These are phyloP conservation scores for Boletus sp. DNA, from an alignment of 1,284 basidiomycete genomes.

Conservation along the genomic window DNA sequence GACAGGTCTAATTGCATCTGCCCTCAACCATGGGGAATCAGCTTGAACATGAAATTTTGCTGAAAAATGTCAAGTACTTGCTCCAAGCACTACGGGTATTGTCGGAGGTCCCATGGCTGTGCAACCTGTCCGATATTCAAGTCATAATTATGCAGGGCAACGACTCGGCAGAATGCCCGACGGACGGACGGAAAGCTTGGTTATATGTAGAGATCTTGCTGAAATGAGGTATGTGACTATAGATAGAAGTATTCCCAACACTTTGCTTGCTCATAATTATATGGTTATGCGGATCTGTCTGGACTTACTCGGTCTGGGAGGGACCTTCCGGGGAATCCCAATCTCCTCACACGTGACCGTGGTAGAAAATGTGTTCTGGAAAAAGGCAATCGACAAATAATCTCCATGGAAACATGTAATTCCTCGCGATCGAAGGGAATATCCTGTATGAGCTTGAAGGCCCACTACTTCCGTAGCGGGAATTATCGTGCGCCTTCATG, in stretches of 20 bases:
- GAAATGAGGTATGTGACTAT: neutral
- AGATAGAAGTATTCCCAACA: neutral
- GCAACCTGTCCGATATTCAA: neutral
- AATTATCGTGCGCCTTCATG: constrained; percentile 2
- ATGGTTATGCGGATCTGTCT: neutral
- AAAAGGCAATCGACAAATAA: neutral
- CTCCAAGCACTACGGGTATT: neutral
- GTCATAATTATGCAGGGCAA: neutral
- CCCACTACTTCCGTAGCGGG: neutral
- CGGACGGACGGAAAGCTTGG: neutral
- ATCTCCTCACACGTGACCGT: neutral
- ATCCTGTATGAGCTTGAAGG: neutral
- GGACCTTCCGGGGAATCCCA: neutral
- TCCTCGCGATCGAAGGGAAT: neutral
- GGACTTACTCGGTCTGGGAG: neutral
- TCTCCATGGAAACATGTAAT: neutral
- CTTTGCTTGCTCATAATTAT: neutral
- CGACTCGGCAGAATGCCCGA: neutral
- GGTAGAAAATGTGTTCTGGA: neutral
- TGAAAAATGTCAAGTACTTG: neutral
- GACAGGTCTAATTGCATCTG: neutral
- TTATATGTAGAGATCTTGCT: neutral
- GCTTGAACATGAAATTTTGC: neutral
- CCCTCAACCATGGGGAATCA: neutral
- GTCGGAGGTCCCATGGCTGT: neutral